Evolutionary conservation across 495 filamentous ascomycete species (phyloP).

Genomic region (Trichoderma erinaceum): DNA sequence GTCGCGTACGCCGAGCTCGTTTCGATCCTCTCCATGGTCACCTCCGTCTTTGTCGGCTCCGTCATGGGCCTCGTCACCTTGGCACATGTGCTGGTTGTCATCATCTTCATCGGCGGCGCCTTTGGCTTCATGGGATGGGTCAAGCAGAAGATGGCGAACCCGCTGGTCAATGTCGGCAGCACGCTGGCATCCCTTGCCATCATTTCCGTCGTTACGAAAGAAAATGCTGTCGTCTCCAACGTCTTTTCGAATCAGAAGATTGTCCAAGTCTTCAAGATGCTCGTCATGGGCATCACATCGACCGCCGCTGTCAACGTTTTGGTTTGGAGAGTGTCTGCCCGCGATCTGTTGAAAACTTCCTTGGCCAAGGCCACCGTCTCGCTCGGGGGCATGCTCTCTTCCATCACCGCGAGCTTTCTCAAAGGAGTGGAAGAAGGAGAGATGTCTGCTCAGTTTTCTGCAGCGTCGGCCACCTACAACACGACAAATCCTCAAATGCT

Average conservation of each 20-base stretch:
- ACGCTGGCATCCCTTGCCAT: slow-evolving; percentile 83
- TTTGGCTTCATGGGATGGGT: slow-evolving; percentile 88
- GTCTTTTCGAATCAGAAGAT: slow-evolving; percentile 79
- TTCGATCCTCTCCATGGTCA: slow-evolving; percentile 79
- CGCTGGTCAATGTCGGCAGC: slow-evolving; percentile 84
- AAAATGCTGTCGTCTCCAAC: slow-evolving; percentile 75
- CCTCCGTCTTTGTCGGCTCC: slow-evolving; percentile 68
- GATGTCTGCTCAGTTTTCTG: slow-evolving; percentile 51
- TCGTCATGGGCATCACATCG: slow-evolving; percentile 78
- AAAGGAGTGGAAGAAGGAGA: slow-evolving; percentile 78
- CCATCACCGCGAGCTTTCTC: slow-evolving; percentile 80
- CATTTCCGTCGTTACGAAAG: slow-evolving; percentile 88
- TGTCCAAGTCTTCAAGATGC: slow-evolving; percentile 82
- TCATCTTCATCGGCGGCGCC: slow-evolving; percentile 83
- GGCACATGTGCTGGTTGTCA: slow-evolving; percentile 74
- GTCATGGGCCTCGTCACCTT: slow-evolving; percentile 58
- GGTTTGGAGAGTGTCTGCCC: slow-evolving; percentile 76
- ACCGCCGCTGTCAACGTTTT: slow-evolving; percentile 69
- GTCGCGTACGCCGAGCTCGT: slow-evolving; percentile 78
- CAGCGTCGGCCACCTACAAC: slow-evolving; percentile 58
- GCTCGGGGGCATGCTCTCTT: slow-evolving; percentile 71
- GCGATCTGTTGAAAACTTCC: slow-evolving; percentile 64
- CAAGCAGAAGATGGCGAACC: slow-evolving; percentile 80
- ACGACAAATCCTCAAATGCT: slow-evolving; percentile 65
- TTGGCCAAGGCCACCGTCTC: slow-evolving; percentile 70